A percentile compares a stretch with the other conserved stretches of the same genome.
Evolutionary conservation across 352 stramenopile genomes (phyloP).

Genomic region (Phytophthora crassamura): DNA sequence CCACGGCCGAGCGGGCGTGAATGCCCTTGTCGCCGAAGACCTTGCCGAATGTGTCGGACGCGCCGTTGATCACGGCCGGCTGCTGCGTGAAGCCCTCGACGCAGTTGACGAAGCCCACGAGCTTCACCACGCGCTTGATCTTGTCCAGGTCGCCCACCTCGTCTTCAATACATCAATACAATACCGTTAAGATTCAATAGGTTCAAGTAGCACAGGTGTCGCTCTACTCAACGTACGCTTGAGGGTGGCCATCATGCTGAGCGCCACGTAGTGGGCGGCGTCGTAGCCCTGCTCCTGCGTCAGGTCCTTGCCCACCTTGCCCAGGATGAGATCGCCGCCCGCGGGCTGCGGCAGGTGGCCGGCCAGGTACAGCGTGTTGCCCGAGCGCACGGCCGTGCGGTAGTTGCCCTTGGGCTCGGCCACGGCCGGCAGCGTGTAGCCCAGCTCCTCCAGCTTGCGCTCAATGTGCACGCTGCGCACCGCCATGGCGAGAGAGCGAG

Average conservation of each 20-base stretch:
- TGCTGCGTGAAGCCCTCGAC: constrained; percentile 92
- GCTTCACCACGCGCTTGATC: constrained; percentile 95
- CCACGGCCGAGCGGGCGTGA: constrained; percentile 95
- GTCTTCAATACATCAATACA: constrained; percentile 37
- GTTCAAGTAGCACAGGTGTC: no score
- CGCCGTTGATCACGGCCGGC: constrained; percentile 95
- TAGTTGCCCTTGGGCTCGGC: constrained; percentile 93
- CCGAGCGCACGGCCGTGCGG: constrained; percentile 77
- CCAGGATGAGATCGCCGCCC: constrained; percentile 81
- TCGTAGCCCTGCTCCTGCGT: constrained; percentile 92
- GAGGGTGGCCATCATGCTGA: constrained; percentile 93
- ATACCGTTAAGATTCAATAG: no score
- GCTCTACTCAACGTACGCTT: constrained; percentile 69
- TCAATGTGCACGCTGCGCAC: constrained; percentile 83
- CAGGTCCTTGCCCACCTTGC: constrained; percentile 91
- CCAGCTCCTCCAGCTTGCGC: constrained; percentile 83
- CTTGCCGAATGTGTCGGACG: constrained; percentile 93
- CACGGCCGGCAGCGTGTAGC: constrained; percentile 83
- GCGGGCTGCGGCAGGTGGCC: constrained; percentile 82
- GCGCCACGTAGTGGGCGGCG: constrained; percentile 87
- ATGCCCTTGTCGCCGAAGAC: constrained; percentile 92
- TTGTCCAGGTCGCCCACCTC: constrained; percentile 93
- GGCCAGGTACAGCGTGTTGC: constrained; percentile 88
- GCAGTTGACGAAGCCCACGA: constrained; percentile 97
- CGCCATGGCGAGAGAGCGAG: constrained; percentile 29